Percentiles rank a stretch among this genome's conserved stretches.
phyloP scores from a whole-genome alignment of 495 filamentous ascomycete species.

The Entonaema liquescens region DNA sequence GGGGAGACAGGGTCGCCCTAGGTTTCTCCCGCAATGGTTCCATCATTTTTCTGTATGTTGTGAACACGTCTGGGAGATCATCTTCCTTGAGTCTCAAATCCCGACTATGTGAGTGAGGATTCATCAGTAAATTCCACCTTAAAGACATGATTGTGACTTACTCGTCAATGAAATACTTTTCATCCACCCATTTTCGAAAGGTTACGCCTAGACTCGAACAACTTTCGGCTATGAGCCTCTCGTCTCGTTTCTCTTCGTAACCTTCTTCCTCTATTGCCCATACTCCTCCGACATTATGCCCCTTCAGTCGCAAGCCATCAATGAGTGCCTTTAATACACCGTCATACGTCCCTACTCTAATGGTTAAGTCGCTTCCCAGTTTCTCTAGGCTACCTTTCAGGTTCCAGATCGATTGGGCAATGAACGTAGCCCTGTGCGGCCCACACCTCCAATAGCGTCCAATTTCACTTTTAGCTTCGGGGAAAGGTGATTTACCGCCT shows the following conservation, averaged over 20 bases:
- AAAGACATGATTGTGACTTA: conserved; percentile 50
- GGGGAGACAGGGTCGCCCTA: conserved; percentile 56
- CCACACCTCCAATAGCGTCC: conserved; percentile 74
- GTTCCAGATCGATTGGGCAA: conserved; percentile 74
- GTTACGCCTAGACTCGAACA: conserved; percentile 59
- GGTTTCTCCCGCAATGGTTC: conserved; percentile 71
- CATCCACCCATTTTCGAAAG: conserved; percentile 70
- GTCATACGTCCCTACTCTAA: conserved; percentile 66
- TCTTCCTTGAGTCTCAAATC: conserved; percentile 60
- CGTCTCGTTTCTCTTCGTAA: conserved; percentile 69
- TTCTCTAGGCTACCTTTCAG: conserved; percentile 64
- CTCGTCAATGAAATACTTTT: conserved; percentile 80
- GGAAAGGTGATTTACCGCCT: conserved; percentile 60
- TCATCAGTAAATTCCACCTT: not conserved
- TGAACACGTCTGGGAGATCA: conserved; percentile 74
- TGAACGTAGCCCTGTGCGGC: conserved; percentile 70
- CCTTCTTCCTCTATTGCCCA: conserved; percentile 76
- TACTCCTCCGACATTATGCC: conserved; percentile 62
- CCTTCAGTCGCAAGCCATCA: conserved; percentile 52
- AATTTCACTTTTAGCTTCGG: conserved; percentile 63
- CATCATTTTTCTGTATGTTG: conserved; percentile 69
- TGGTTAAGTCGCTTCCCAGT: conserved; percentile 65
- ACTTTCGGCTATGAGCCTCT: conserved; percentile 58
- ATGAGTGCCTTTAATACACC: conserved; percentile 64
- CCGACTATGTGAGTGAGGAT: conserved; percentile 52